Evolutionary conservation across 768 basidiomycete species (phyloP).

Genomic region (Filobasidium floriforme): DNA sequence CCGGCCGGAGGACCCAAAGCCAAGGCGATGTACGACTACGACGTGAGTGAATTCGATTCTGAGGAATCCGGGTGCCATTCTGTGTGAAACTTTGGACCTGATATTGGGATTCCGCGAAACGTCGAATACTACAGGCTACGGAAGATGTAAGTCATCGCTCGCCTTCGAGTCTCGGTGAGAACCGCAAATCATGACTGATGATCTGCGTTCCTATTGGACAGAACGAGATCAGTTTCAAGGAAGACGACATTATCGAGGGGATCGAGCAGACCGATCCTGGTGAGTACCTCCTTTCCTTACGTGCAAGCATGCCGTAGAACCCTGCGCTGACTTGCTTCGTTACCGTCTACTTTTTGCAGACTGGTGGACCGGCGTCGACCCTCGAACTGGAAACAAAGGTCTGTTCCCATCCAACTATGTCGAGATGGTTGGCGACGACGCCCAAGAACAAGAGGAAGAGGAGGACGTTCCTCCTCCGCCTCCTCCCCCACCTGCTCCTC

Average conservation of each 20-base stretch:
- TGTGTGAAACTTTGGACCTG: slow-evolving; percentile 9
- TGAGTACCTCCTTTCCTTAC: slow-evolving; percentile 25
- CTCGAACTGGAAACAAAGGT: slow-evolving; percentile 61
- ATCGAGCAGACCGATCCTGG: slow-evolving; percentile 76
- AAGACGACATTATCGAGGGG: slow-evolving; percentile 73
- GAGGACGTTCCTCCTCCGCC: slow-evolving; percentile 47
- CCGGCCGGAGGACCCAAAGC: slow-evolving; percentile 55
- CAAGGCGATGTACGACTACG: slow-evolving; percentile 72
- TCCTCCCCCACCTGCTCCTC: slow-evolving; percentile 46
- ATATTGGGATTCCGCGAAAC: background rate
- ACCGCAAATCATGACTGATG: background rate
- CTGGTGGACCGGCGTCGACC: slow-evolving; percentile 79
- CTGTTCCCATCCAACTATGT: slow-evolving; percentile 93
- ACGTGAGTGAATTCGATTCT: slow-evolving; percentile 41
- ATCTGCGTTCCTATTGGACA: slow-evolving; percentile 47
- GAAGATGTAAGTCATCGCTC: slow-evolving; percentile 27
- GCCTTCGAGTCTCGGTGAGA: background rate
- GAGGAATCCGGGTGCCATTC: too few species aligned
- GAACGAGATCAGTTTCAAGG: slow-evolving; percentile 70
- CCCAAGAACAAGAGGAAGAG: slow-evolving; percentile 37
- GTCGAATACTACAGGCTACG: slow-evolving; percentile 18
- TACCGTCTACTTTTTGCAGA: slow-evolving; percentile 43
- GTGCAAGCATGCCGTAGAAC: too few species aligned
- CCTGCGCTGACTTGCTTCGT: too few species aligned
- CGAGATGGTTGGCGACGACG: slow-evolving; percentile 55